A percentile compares a stretch with the other conserved stretches of the same genome.
phyloP scores from a whole-genome alignment of 192 early-diverging fungal species.

The Coemansia sp. region DNA sequence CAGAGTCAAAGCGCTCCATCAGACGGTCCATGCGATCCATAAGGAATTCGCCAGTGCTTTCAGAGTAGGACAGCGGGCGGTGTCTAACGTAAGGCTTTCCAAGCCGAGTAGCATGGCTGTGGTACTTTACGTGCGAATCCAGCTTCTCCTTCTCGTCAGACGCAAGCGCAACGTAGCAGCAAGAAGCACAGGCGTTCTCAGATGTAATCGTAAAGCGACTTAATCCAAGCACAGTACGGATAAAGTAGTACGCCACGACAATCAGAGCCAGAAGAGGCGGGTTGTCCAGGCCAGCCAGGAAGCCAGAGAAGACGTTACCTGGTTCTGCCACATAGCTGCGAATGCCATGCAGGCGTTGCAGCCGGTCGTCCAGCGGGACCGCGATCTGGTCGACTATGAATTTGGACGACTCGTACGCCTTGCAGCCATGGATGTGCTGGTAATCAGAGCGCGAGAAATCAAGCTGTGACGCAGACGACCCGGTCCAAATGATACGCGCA shows the following conservation, averaged over 20 bases:
- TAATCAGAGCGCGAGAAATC: constrained; percentile 36
- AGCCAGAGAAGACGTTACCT: constrained; percentile 41
- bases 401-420: constrained; percentile 56
- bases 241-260: constrained; percentile 23
- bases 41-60: constrained; percentile 16
- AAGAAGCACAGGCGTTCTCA: constrained; percentile 15
- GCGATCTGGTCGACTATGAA: constrained; percentile 51
- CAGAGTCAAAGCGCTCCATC: constrained; percentile 6
- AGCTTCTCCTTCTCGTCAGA: background rate
- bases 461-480: constrained; percentile 32
- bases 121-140: constrained; percentile 41
- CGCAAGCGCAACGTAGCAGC: constrained; percentile 18
- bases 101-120: constrained; percentile 21
- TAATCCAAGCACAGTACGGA: constrained; percentile 23
- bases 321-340: constrained; percentile 46
- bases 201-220: constrained; percentile 38
- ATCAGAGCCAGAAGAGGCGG: constrained; percentile 25
- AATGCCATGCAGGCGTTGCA: background rate
- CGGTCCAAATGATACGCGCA: constrained; percentile 51
- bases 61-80: constrained; percentile 11
- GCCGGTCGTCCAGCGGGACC: constrained; percentile 21
- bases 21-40: constrained; percentile 22
- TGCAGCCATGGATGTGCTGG: constrained; percentile 44
- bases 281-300: constrained; percentile 26
- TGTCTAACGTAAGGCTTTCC: constrained; percentile 23